phyloP scores from a whole-genome alignment of 805 yeast genomes.

The Sugiyamaella americana region DNA sequence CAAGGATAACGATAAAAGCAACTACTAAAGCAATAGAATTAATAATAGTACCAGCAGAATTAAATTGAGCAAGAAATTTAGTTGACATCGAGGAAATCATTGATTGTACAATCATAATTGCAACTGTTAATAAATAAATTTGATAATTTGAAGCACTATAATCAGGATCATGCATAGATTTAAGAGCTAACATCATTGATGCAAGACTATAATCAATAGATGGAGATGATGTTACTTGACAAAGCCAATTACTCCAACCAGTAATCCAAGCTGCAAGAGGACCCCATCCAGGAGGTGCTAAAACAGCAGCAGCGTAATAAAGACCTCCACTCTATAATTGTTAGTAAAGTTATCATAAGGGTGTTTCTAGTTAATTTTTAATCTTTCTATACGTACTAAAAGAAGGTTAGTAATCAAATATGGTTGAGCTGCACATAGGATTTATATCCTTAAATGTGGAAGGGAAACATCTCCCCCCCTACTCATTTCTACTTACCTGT shows the following conservation, averaged over 20 bases:
- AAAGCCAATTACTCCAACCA: conserved; percentile 61
- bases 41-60: conserved; percentile 43
- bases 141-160: conserved; percentile 46
- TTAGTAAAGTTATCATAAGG: too few species aligned
- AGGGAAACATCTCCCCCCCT: too few species aligned
- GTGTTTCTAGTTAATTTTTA: too few species aligned
- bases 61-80: conserved; percentile 46
- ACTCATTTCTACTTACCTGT: too few species aligned
- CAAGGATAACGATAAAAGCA: conserved; percentile 49
- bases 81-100: conserved; percentile 50
- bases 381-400: too few species aligned
- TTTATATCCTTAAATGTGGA: too few species aligned
- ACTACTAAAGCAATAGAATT: conserved; percentile 46
- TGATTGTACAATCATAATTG: conserved; percentile 45
- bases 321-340: conserved; percentile 67
- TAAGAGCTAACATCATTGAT: conserved; percentile 48
- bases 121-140: conserved; percentile 40
- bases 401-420: too few species aligned
- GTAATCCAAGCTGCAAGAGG: conserved; percentile 56
- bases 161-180: conserved; percentile 35
- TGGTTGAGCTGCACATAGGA: too few species aligned
- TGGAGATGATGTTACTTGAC: conserved; percentile 58
- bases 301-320: conserved; percentile 58
- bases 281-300: conserved; percentile 50
- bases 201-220: conserved; percentile 56